Conservation (phyloP, 768 basidiomycete genomes). For the Lyophyllum atratum region DNA sequence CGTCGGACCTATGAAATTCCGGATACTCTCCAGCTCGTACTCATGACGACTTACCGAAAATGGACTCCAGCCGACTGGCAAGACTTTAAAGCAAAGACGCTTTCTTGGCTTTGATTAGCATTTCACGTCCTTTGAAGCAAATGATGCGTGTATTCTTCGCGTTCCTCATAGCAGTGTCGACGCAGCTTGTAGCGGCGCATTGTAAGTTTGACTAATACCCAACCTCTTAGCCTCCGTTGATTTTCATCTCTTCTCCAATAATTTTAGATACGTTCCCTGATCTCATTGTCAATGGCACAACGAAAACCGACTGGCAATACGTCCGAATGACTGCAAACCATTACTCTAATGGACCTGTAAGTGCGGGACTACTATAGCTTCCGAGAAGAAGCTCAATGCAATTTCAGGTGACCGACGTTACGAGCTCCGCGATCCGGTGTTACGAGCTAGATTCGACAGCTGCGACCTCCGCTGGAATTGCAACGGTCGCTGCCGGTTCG, state of each 20-base stretch:
- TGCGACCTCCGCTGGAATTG: slow-evolving; percentile 27
- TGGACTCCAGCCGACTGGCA: background rate
- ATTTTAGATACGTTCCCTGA: slow-evolving; percentile 31
- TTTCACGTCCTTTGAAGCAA: background rate
- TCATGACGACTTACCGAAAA: background rate
- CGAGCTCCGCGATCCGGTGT: slow-evolving; percentile 35
- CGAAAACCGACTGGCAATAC: slow-evolving; percentile 34
- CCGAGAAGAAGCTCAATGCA: background rate
- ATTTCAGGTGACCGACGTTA: slow-evolving; percentile 33
- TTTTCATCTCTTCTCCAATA: background rate
- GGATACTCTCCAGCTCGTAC: slow-evolving; percentile 4
- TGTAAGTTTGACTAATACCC: background rate
- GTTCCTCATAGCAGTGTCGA: background rate
- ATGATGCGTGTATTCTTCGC: slow-evolving; percentile 5
- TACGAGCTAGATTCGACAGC: slow-evolving; percentile 32
- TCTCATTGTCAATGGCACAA: slow-evolving; percentile 27
- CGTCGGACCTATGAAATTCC: slow-evolving; percentile 9
- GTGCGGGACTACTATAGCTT: background rate
- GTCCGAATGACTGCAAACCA: slow-evolving; percentile 37
- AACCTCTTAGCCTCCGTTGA: background rate
- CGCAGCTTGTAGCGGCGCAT: slow-evolving; percentile 8
- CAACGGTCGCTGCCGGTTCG: slow-evolving; percentile 32
- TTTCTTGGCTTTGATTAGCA: background rate
- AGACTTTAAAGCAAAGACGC: background rate
- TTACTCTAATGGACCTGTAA: slow-evolving; percentile 31